Conservation (phyloP, 352 stramenopile species). For the Phytophthora citricola region DNA sequence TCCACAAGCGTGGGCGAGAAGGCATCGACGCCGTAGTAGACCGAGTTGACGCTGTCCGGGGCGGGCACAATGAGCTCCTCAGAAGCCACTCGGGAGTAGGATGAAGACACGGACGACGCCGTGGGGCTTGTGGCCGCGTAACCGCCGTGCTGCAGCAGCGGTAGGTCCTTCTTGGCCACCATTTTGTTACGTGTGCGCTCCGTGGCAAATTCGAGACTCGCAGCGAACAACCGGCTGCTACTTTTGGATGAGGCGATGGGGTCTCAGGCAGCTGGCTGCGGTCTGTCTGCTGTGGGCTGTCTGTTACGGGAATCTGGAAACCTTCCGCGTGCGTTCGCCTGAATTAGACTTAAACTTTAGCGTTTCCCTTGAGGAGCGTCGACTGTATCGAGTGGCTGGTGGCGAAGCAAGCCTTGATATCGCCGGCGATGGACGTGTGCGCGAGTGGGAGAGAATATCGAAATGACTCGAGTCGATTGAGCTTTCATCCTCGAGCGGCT, state of each 20-base stretch:
- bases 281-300: conserved; percentile 12
- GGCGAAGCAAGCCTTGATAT: background rate
- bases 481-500: background rate
- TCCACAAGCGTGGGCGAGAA: conserved; percentile 89
- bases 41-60: conserved; percentile 75
- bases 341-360: conserved; percentile 13
- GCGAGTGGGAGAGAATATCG: conserved; percentile 12
- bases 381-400: background rate
- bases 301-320: conserved; percentile 38
- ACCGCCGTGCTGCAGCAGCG: conserved; percentile 59
- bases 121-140: conserved; percentile 43
- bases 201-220: conserved; percentile 38
- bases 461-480: background rate
- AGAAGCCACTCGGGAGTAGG: conserved; percentile 69
- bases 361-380: background rate
- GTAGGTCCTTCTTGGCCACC: conserved; percentile 57
- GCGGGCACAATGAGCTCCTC: conserved; percentile 85
- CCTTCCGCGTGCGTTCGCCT: conserved; percentile 7
- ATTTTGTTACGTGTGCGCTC: conserved; percentile 13
- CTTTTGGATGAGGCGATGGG: conserved; percentile 2
- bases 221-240: background rate
- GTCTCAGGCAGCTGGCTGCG: background rate
- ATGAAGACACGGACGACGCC: conserved; percentile 59
- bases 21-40: conserved; percentile 88
- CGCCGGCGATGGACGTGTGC: conserved; percentile 8